Base-by-base conservation (phyloP, 495 filamentous ascomycete species). In the Staphylotrichum tortipilum region DNA sequence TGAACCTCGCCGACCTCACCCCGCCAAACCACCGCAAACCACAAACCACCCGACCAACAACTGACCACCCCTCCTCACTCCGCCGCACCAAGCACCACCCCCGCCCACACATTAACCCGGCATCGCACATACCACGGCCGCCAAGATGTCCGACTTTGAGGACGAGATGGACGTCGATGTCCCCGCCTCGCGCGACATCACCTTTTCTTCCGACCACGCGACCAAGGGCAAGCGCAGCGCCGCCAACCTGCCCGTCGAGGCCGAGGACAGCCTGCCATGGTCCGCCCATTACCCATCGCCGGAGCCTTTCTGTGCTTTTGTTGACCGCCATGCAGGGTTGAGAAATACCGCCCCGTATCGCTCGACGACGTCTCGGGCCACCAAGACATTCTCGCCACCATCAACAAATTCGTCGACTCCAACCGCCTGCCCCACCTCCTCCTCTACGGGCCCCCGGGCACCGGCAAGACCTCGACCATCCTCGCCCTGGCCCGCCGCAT, bases 381-480 rank as follows among this genome's bases (percentile, higher is more conserved):
- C 63, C 85, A 96, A 63, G 92, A 97, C 68, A 96, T 98, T 59
- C 78, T 98, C 39, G 82, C 88, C 1, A 98, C 92, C 6, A 94
- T 98, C 72, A 95, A 95, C 71, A 87, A 86, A 62, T 99, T 99
- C 58, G 81, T 99, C 60, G 88, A 95, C 56, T 73, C 84, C 29
- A 95, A 97, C 71, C 78, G 89, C 62, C 73, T 99, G 54, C 92
- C 92, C 15, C 92, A 99, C 74, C 86, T 99, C 35, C 88, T 99
- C 37, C 85, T 99, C 55, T 99, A 99, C 63, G 94, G 94, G 2
- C 94, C 92, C 1, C 92, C 92, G 2, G 92, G 92, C 41, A 99
- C 94, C 0, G 92, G 92, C 48, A 99, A 99, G 71, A 99, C 92
- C 1, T 95, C 89, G 7, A 99, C 94, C 0, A 86, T 99, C 57